Evolutionary conservation across 495 filamentous ascomycete genomes (phyloP).

Genomic region (Penicillium verhagenii): DNA sequence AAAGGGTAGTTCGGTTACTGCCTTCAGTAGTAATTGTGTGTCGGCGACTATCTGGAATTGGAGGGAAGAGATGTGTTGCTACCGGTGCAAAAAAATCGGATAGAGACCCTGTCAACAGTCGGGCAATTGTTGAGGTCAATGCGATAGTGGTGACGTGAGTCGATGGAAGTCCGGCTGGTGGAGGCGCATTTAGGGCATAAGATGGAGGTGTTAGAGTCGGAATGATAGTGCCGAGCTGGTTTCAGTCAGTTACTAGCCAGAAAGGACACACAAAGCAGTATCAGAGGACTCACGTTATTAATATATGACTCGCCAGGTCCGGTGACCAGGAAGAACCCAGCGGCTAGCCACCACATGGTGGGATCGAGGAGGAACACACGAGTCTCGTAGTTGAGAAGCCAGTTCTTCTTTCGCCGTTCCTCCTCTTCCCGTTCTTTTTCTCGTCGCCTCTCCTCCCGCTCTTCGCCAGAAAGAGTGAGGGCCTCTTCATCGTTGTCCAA

Average conservation of each 20-base stretch:
- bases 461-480: slow-evolving; percentile 44
- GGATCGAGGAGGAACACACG: slow-evolving; percentile 76
- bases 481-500: slow-evolving; percentile 26
- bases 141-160: slow-evolving; percentile 92
- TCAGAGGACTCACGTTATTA: slow-evolving; percentile 65
- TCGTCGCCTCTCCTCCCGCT: slow-evolving; percentile 41
- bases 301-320: slow-evolving; percentile 96
- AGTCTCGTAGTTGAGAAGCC: slow-evolving; percentile 86
- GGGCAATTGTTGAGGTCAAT: slow-evolving; percentile 83
- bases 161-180: slow-evolving; percentile 67
- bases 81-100: slow-evolving; percentile 84
- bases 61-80: slow-evolving; percentile 38
- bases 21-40: slow-evolving; percentile 24
- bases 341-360: slow-evolving; percentile 92
- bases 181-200: slow-evolving; percentile 39
- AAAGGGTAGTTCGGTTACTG: slow-evolving; percentile 54
- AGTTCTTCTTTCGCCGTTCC: slow-evolving; percentile 72
- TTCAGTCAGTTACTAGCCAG: not conserved
- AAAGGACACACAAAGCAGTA: not conserved
- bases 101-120: slow-evolving; percentile 79
- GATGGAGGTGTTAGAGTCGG: slow-evolving; percentile 72
- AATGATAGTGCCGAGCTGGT: slow-evolving; percentile 82
- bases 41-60: slow-evolving; percentile 27
- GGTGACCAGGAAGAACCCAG: slow-evolving; percentile 90
- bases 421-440: slow-evolving; percentile 60